phyloP scores from a whole-genome alignment of 179 eudicot species.

The Patellifolia procumbens region DNA sequence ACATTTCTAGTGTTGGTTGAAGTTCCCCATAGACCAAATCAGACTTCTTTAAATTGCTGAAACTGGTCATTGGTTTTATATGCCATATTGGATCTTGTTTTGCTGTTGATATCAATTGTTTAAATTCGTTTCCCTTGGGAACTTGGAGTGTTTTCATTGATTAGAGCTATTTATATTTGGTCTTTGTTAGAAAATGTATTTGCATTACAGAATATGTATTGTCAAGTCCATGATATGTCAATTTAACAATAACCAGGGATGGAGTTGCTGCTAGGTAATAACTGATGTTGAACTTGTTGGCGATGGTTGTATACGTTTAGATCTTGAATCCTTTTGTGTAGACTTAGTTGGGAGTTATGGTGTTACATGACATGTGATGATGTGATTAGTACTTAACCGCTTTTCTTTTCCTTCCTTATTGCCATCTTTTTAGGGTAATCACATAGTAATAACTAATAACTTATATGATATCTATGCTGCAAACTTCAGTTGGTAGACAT shows the following conservation, averaged over 20 bases:
- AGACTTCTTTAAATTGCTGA: not conserved
- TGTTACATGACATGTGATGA: not conserved
- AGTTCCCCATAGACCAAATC: not conserved
- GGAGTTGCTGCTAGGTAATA: not conserved
- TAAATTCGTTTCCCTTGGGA: not conserved
- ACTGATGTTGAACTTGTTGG: not conserved
- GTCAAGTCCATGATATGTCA: not conserved
- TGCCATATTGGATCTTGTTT: not conserved
- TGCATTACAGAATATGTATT: too few relatives aligned
- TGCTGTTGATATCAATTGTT: not conserved
- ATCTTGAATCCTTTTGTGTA: not conserved
- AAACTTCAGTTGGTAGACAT: not conserved
- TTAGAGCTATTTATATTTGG: not conserved
- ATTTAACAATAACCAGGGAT: not conserved
- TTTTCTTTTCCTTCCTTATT: not conserved
- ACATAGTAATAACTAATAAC: too few relatives aligned
- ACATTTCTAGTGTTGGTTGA: not conserved
- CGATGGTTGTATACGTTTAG: not conserved
- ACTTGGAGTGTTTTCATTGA: not conserved
- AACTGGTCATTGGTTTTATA: not conserved
- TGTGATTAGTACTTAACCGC: not conserved
- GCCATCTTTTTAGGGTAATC: not conserved
- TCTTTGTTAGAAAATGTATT: too few relatives aligned
- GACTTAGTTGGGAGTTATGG: not conserved
- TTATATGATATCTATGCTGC: not conserved